phyloP scores from a whole-genome alignment of 2,329 filamentous ascomycete species.

The Reticulascus tulasneorum region DNA sequence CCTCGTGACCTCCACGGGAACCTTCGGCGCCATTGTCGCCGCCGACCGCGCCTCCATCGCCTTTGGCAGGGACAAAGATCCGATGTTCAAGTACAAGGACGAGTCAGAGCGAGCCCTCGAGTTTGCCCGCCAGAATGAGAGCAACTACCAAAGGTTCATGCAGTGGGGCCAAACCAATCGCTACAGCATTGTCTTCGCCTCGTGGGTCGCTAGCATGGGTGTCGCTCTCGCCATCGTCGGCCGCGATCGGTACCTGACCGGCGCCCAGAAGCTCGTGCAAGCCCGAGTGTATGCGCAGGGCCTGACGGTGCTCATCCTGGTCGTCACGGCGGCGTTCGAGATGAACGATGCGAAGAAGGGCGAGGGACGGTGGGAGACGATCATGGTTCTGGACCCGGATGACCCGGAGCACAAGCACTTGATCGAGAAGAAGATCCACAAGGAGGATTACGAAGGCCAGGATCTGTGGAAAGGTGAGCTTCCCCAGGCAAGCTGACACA shows the following conservation, averaged over 20 bases:
- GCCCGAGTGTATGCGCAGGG: constrained; percentile 93
- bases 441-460: constrained; percentile 82
- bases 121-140: constrained; percentile 53
- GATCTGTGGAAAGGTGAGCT: constrained; percentile 83
- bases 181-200: constrained; percentile 78
- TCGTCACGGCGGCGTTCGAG: constrained; percentile 81
- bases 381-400: constrained; percentile 74
- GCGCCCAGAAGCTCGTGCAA: constrained; percentile 85
- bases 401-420: constrained; percentile 79
- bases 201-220: constrained; percentile 79
- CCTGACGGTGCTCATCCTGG: constrained; percentile 76
- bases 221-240: constrained; percentile 71
- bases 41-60: constrained; percentile 66
- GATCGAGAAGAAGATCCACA: constrained; percentile 83
- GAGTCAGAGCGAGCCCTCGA: constrained; percentile 53
- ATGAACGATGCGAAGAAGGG: constrained; percentile 71
- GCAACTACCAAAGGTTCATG: constrained; percentile 55
- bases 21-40: constrained; percentile 82
- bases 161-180: constrained; percentile 76
- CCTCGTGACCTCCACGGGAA: constrained; percentile 75
- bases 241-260: constrained; percentile 69
- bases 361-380: constrained; percentile 76
- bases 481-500: not conserved
- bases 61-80: constrained; percentile 69
- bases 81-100: constrained; percentile 63